Evolutionary conservation across 352 stramenopile species (phyloP), one percentile per base, ranked within the genome.

Genomic region (Elongisporangium senticosum): DNA sequence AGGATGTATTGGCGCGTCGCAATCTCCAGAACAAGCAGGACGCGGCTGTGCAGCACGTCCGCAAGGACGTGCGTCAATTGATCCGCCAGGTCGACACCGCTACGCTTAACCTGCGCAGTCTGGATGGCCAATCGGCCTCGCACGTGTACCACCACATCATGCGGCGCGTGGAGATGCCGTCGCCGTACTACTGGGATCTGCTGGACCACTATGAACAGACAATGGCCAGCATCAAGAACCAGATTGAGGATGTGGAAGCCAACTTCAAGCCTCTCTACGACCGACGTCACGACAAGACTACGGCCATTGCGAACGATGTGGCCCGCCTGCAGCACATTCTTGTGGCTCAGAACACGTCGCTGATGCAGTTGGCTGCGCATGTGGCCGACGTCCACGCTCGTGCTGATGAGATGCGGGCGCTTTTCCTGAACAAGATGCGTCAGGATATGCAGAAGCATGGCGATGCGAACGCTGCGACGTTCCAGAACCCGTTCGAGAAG

Each of bases 401-500:
- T 40, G 81, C 82, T 0, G 84, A 94, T 33, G 74, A 82, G 51
- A 74, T 90, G 74, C 79, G 84, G 17, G 70, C 88, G 50, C 55
- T 76, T 4, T 94, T 90, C 53, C 63, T 94, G 43, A 59, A 63
- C 1, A 86, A 79, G 49, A 85, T 93, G 72, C 72, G 72, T 17
- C 61, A 85, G 22, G 81, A 93, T 50, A 47, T 83, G 19, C 59
- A 69, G 37, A 72, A 79, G n/a, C 77, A 81, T 40, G 80, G 79
- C n/a, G 77, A 87, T 48, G 71, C 71, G 56, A 85, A 83, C 59
- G 67, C 68, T 11, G 74, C 79, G 14, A 70, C 65, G 15, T 83
- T 86, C 65, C 84, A 86, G 67, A 90, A 86, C 58, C 84, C 78
- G 15, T 92, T 90, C 50, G 80, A 85, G 62, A 88, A 86, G 68